A percentile compares a stretch with the other conserved stretches of the same genome.
These are phyloP conservation scores for Puccinia brachypodii DNA, from an alignment of 1,284 basidiomycete species.

Conservation along the genomic window DNA sequence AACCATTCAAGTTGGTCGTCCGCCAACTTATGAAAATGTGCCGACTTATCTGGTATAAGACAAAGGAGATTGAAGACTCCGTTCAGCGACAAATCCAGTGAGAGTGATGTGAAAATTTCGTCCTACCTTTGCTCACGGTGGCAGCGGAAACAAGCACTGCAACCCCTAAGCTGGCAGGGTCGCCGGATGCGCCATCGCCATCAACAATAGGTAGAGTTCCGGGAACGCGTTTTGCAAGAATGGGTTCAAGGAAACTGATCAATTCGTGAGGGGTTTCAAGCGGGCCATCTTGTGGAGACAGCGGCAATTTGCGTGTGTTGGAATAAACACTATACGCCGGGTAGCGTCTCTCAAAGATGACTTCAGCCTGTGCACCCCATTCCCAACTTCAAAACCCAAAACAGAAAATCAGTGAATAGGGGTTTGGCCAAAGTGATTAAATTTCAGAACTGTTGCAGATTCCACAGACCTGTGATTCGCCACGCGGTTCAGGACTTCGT, in stretches of 20 bases:
- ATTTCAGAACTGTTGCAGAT: no score
- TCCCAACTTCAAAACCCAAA: slow-evolving; percentile 27
- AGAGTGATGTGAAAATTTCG: not conserved
- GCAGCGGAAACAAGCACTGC: slow-evolving; percentile 68
- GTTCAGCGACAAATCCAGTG: not conserved
- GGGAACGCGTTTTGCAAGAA: slow-evolving; percentile 1
- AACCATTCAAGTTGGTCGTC: slow-evolving; percentile 53
- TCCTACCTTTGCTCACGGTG: slow-evolving; percentile 26
- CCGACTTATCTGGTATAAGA: not conserved
- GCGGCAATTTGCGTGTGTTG: not conserved
- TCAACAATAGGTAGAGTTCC: slow-evolving; percentile 23
- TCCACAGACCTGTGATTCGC: slow-evolving; percentile 39
- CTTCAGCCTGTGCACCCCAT: slow-evolving; percentile 33
- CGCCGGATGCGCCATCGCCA: slow-evolving; percentile 67
- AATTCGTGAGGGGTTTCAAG: not conserved
- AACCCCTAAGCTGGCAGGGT: slow-evolving; percentile 80
- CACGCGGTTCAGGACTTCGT: slow-evolving; percentile 31
- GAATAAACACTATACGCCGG: slow-evolving; percentile 36
- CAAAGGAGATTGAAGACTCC: not conserved
- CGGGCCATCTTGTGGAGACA: not conserved
- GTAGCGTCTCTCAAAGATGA: slow-evolving; percentile 25
- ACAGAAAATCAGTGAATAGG: not conserved
- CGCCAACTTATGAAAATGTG: slow-evolving; percentile 23
- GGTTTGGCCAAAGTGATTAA: not conserved
- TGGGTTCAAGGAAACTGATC: slow-evolving; percentile 27